Percentiles rank a stretch among this genome's conserved stretches.
Evolutionary conservation across 2,329 filamentous ascomycete species (phyloP).

Genomic region (Microcera coccophila): DNA sequence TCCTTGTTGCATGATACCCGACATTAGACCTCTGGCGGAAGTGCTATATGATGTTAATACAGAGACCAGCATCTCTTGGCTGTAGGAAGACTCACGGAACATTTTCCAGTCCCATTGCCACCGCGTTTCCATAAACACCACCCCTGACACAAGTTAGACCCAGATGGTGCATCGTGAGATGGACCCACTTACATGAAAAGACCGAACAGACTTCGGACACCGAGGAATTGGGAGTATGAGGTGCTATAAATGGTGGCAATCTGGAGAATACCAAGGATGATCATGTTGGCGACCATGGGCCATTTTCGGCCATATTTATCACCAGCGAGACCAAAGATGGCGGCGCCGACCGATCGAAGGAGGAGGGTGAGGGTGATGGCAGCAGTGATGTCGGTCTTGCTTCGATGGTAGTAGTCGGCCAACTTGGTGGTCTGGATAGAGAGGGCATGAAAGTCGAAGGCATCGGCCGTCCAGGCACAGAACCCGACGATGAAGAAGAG

Average conservation of each 20-base stretch:
- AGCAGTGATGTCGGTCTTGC: slow-evolving; percentile 65
- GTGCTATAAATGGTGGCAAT: slow-evolving; percentile 72
- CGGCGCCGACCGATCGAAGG: slow-evolving; percentile 70
- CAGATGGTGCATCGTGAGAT: too few species aligned
- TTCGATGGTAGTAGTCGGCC: slow-evolving; percentile 45
- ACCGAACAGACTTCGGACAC: slow-evolving; percentile 68
- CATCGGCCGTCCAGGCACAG: slow-evolving; percentile 73
- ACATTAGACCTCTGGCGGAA: slow-evolving; percentile 74
- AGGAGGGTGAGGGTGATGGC: slow-evolving; percentile 74
- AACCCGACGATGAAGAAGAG: slow-evolving; percentile 73
- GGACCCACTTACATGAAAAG: too few species aligned
- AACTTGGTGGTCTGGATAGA: slow-evolving; percentile 75
- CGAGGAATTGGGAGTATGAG: slow-evolving; percentile 72
- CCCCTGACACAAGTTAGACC: too few species aligned
- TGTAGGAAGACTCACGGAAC: slow-evolving; percentile 51
- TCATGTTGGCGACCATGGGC: slow-evolving; percentile 79
- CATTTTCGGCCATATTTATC: slow-evolving; percentile 80
- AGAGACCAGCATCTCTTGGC: slow-evolving; percentile 16
- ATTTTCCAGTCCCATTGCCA: slow-evolving; percentile 73
- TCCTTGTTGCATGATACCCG: slow-evolving; percentile 76
- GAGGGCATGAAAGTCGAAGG: slow-evolving; percentile 79
- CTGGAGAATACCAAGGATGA: slow-evolving; percentile 63
- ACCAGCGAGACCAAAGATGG: slow-evolving; percentile 70
- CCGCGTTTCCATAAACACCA: slow-evolving; percentile 74
- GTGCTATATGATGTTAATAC: slow-evolving; percentile 34